Base-by-base conservation (phyloP, 129 eudicot genomes). In the Deinandra increscens region DNA sequence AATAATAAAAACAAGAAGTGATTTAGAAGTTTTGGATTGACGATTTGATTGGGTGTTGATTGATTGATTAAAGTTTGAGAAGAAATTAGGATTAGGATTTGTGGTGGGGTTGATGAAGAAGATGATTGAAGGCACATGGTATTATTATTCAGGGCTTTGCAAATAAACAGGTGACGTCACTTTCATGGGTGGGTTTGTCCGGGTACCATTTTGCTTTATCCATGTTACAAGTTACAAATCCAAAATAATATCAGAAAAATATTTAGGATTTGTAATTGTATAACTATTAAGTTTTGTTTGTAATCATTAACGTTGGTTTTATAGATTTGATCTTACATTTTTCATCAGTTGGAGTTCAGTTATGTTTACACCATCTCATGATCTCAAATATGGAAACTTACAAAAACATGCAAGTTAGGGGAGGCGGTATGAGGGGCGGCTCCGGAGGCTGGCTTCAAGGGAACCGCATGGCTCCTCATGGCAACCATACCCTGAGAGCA, bases 141-240 rank as follows among this genome's bases (percentile, higher is more conserved):
- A n/a, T n/a, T n/a, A n/a, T n/a, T n/a, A 66, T 42, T 66, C 48
- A 50, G 41, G 74, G 44, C 60, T 69, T 29, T 61, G 66, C 69
- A 78, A 62, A 23, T 50, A 4, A 75, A 74, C 72, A 74, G 85
- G 66, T 64, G 78, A 54, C 56, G 60, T 78, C 69, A 74, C 80
- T 81, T 81, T 84, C 84, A 68, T 76, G 79, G n/a, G n/a, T 76
- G 79, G 86, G 13, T 68, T 14, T 81, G 81, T 79, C 75, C 26
- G 44, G 58, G 69, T 72, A 60, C 26, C 74, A 20, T 37, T 76
- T 18, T 50, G 71, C 75, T 76, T 69, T 69, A 76, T 12, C 67
- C 44, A 26, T 75, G 45, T 66, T 38, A 34, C 48, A 26, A 18
- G 14, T 10, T 22, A 45, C 34, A 23, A 31, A 9, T 73, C 29